Base-by-base conservation (phyloP, 352 stramenopile species). In the Pythium sukuiense region DNA sequence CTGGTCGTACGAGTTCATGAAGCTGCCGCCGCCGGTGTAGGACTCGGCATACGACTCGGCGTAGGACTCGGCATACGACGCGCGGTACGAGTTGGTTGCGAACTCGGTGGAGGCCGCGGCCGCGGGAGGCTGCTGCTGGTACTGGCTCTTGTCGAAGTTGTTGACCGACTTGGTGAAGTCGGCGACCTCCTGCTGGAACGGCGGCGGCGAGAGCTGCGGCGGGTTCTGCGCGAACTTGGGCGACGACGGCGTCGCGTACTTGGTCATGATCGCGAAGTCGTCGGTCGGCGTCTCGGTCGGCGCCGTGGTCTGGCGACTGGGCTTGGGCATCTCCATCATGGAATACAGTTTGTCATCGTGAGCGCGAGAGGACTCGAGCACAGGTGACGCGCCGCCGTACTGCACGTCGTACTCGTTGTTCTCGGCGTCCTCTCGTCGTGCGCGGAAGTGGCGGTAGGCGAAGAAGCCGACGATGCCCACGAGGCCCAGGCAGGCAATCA, bases 41-140 rank as follows among this genome's bases (percentile, higher is more conserved):
- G 55, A 64, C 26, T n/a, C 83, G 32, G 71, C 78, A 69, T 82
- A 89, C 7, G 81, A 90, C 65, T 84, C 83, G 35, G 71, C 78
- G 71, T 82, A 89, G 9, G 81, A 90, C 65, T 84, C 83, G 35
- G 71, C 78, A 67, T 81, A 88, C 14, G 78, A 89, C 24, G 72
- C 72, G 16, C 70, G 54, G 24, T 61, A 71, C 45, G 74, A 70
- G 26, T 41, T 48, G 39, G 39, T 53, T 29, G 29, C 26, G 24
- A 65, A 65, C 48, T 65, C 63, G 56, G 56, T 59, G 16, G 56
- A 65, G 8, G 54, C 41, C 14, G 54, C 55, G 16, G 41, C n/a
- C 14, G 61, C 37, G 11, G 52, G 66, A 52, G 43, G 24, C 20
- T 77, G 79, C 41, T 84, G 85, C 61, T 85, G 74, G 67, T 82